These are phyloP conservation scores for Ampelocalamus luodianensis DNA, from an alignment of 176 grass and related monocot genomes.

Conservation along the genomic window DNA sequence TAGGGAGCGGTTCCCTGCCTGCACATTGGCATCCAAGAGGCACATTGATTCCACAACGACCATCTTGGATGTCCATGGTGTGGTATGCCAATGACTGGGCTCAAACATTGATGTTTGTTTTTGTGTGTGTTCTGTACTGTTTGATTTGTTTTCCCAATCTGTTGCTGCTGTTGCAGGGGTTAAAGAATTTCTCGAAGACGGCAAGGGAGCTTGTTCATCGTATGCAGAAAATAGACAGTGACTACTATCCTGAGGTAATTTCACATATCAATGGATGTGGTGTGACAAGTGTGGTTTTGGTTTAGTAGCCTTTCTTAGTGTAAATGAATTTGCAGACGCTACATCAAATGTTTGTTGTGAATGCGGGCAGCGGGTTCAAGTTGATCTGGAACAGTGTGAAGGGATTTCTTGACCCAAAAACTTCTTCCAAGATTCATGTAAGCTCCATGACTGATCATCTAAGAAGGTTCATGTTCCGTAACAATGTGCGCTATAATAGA, in stretches of 20 bases:
- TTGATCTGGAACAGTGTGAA: conserved; percentile 87
- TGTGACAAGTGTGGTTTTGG: neutral
- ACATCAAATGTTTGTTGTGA: conserved; percentile 94
- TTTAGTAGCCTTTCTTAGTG: conserved; percentile 16
- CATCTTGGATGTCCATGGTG: conserved; percentile 73
- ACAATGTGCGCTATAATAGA: neutral
- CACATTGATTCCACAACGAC: conserved; percentile 72
- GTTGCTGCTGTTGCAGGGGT: conserved; percentile 52
- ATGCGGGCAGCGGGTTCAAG: conserved; percentile 82
- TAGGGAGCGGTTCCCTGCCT: conserved; percentile 70
- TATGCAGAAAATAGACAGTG: conserved; percentile 77
- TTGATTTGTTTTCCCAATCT: neutral
- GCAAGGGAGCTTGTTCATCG: conserved; percentile 74
- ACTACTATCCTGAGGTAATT: conserved; percentile 91
- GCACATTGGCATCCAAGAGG: conserved; percentile 66
- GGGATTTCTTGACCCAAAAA: conserved; percentile 91
- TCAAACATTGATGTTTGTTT: neutral
- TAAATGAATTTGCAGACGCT: conserved; percentile 63
- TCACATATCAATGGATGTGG: neutral
- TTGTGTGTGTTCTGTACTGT: neutral
- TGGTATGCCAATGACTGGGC: conserved; percentile 42
- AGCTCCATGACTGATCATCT: conserved; percentile 14
- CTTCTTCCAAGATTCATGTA: conserved; percentile 93
- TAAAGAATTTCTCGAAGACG: conserved; percentile 86
- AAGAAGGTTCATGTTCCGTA: neutral